Evolutionary conservation across 768 basidiomycete genomes (phyloP), one percentile per base, ranked within the genome.

Genomic region (Lentinula aciculospora): DNA sequence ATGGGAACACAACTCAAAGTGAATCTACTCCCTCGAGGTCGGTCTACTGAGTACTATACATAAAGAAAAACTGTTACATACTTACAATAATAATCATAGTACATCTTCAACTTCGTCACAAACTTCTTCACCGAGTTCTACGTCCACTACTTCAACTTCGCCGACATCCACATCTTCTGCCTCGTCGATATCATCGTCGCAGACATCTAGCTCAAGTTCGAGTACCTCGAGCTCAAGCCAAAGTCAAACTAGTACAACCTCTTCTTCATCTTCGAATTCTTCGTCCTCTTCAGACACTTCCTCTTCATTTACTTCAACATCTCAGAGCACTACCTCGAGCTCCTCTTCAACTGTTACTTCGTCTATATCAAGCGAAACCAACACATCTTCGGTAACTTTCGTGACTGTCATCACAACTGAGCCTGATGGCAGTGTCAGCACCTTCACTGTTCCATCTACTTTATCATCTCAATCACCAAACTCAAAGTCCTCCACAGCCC

Each of bases 21-120:
- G 49, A 10, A 4, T 34, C 49, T 50, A 5, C 29, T 19, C 34
- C 31, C 6, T 34, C 49, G 19, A 50, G 31, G 49, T n/a, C n/a
- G n/a, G n/a, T n/a, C n/a, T n/a, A n/a, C n/a, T 50, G 17, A 32
- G 49, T 3, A 31, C 9, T n/a, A 9, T 6, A 17, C 12, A 21
- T 9, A 4, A 25, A 6, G 19, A 23, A 44, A 21, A 19, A 44
- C 23, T 44, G 1, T 44, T 4, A 17, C 8, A 44, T 8, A 5
- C 21, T n/a, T 15, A 29, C 32, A n/a, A 32, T 31, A 28, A 29
- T 27, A 3, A 1, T 29, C 5, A 29, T 6, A 28, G 47, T 49
- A 15, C 61, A 8, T 58, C 64, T 12, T 67, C 70, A 23, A 63
- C 64, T 0, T 69, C 55, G 19, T 58, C 61, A 44, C 56, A 56